A percentile compares a stretch with the other conserved stretches of the same genome.
These are phyloP conservation scores for Saccharomycopsis fodiens DNA, from an alignment of 805 yeast species.

Conservation along the genomic window DNA sequence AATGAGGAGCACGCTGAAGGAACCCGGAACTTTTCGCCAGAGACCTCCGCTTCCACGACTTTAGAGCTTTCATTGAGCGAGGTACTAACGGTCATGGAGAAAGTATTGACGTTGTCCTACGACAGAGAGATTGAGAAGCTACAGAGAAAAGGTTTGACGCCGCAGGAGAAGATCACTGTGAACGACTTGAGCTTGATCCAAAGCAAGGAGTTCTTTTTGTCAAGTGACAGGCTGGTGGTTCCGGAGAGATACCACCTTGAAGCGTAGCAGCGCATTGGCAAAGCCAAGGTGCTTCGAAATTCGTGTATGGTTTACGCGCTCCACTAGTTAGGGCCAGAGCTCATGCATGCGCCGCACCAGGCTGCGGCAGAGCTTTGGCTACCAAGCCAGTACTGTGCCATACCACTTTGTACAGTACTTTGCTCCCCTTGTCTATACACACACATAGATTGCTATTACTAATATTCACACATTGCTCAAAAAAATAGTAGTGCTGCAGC, in stretches of 20 bases:
- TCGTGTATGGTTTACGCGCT: not conserved
- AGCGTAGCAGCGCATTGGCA: too few species aligned
- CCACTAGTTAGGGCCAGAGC: too few species aligned
- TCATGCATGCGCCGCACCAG: too few species aligned
- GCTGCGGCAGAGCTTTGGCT: too few species aligned
- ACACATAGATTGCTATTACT: too few species aligned
- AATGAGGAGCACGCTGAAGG: slow-evolving; percentile 15
- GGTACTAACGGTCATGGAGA: slow-evolving; percentile 34
- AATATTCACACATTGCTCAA: too few species aligned
- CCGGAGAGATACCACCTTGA: not conserved
- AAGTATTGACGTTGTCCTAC: slow-evolving; percentile 36
- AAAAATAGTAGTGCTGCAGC: too few species aligned
- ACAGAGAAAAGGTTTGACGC: not conserved
- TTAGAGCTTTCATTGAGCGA: slow-evolving; percentile 32
- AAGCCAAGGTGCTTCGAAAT: too few species aligned
- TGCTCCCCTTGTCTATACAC: too few species aligned
- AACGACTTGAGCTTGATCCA: slow-evolving; percentile 13
- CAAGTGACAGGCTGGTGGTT: not conserved
- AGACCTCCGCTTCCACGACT: slow-evolving; percentile 19
- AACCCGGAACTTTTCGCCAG: too few species aligned
- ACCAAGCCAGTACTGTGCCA: too few species aligned
- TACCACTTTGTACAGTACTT: too few species aligned
- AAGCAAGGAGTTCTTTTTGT: slow-evolving; percentile 9
- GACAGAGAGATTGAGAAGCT: slow-evolving; percentile 21
- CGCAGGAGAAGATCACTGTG: slow-evolving; percentile 2